Conservation (phyloP, 176 grass and related monocot species). For the Aegilops longissima region DNA sequence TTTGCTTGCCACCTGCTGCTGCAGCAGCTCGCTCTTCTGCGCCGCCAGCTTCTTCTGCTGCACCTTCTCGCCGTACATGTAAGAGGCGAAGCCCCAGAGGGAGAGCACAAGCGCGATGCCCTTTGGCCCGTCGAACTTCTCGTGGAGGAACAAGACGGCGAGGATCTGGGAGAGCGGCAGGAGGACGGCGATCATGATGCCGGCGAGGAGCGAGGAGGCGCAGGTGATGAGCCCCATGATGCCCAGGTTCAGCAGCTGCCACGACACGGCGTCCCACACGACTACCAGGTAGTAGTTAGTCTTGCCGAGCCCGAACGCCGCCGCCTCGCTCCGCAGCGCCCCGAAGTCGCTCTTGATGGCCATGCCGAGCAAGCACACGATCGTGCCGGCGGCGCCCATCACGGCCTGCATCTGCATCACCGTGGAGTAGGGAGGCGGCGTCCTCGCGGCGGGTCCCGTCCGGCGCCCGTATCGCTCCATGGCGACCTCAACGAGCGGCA, state of each 20-base stretch:
- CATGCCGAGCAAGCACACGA: slow-evolving; percentile 73
- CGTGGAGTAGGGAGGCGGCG: slow-evolving; percentile 30
- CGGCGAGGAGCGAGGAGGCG: slow-evolving; percentile 62
- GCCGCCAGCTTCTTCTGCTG: slow-evolving; percentile 26
- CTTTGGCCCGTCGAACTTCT: slow-evolving; percentile 74
- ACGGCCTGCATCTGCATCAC: slow-evolving; percentile 77
- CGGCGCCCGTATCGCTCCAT: slow-evolving; percentile 39
- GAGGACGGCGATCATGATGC: slow-evolving; percentile 61
- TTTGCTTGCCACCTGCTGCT: not conserved
- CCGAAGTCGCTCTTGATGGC: slow-evolving; percentile 56
- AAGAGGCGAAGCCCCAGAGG: slow-evolving; percentile 58
- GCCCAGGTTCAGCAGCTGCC: slow-evolving; percentile 63
- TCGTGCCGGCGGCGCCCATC: slow-evolving; percentile 54
- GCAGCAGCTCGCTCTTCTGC: slow-evolving; percentile 5
- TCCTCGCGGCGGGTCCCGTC: not conserved
- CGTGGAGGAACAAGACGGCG: slow-evolving; percentile 61
- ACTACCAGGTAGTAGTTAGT: slow-evolving; percentile 61
- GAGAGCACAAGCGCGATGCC: slow-evolving; percentile 55
- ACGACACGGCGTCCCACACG: slow-evolving; percentile 52
- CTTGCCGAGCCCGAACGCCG: slow-evolving; percentile 54
- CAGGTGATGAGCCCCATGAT: slow-evolving; percentile 60
- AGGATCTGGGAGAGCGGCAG: slow-evolving; percentile 61
- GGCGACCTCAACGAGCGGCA: slow-evolving; percentile 63
- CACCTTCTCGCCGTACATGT: slow-evolving; percentile 37
- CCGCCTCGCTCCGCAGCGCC: slow-evolving; percentile 55